phyloP scores from a whole-genome alignment of 179 eudicot species.

The Beta lomatogona region DNA sequence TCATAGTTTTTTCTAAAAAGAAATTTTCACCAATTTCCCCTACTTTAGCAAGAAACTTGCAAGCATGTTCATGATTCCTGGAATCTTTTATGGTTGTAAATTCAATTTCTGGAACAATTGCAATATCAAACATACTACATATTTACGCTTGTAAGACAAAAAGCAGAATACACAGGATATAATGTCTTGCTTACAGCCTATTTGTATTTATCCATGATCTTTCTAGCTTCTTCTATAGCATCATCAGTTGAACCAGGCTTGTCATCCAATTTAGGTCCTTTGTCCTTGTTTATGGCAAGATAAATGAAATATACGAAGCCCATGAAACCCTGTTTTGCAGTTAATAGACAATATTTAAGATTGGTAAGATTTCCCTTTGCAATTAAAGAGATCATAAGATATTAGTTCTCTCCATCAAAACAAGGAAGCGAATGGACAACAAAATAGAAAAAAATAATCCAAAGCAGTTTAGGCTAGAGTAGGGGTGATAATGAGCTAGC shows the following conservation, averaged over 20 bases:
- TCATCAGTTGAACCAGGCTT: slow-evolving; percentile 37
- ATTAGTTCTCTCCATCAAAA: neutral
- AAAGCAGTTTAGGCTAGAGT: neutral
- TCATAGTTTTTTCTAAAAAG: neutral
- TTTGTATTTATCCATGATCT: slow-evolving; percentile 52
- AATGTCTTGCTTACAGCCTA: slow-evolving; percentile 21
- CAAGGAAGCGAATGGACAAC: neutral
- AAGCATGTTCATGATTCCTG: neutral
- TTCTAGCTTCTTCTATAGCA: slow-evolving; percentile 45
- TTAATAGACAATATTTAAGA: slow-evolving; percentile 18
- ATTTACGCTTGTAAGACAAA: slow-evolving; percentile 18
- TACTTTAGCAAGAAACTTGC: neutral
- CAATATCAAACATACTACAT: neutral
- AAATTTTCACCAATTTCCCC: neutral
- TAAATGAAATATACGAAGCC: slow-evolving; percentile 47
- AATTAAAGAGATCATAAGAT: neutral
- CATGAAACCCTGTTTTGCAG: slow-evolving; percentile 43
- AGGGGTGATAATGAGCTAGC: too few species aligned
- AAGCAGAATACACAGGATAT: neutral
- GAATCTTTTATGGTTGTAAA: neutral
- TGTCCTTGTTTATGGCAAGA: slow-evolving; percentile 47
- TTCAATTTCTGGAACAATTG: neutral
- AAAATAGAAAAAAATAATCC: neutral
- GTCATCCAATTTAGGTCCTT: slow-evolving; percentile 35
- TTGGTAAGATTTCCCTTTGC: neutral